Percentiles rank a stretch among this genome's conserved stretches.
Conservation (phyloP, 495 filamentous ascomycete genomes). For the Pyronema domesticum region DNA sequence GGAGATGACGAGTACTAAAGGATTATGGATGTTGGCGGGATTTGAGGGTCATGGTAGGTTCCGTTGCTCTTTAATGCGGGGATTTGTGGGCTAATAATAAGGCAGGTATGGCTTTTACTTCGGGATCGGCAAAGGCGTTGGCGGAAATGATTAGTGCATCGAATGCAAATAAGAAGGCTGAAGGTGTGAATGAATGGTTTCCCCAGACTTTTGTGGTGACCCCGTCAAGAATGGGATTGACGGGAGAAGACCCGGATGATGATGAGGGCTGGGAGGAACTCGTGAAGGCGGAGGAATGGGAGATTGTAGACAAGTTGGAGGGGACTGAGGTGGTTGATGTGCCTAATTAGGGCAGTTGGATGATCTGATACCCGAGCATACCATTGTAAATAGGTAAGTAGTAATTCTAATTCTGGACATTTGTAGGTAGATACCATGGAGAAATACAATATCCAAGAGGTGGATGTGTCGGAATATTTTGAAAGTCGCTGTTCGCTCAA, state of each 20-base stretch:
- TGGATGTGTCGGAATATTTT: no score
- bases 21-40: slow-evolving; percentile 42
- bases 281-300: slow-evolving; percentile 8
- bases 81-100: not conserved
- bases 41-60: slow-evolving; percentile 51
- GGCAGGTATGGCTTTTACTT: slow-evolving; percentile 50
- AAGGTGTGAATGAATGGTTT: slow-evolving; percentile 13
- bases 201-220: slow-evolving; percentile 16
- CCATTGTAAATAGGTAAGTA: no score
- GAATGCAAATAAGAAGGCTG: not conserved
- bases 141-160: slow-evolving; percentile 37
- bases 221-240: slow-evolving; percentile 9
- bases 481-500: no score
- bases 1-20: slow-evolving; percentile 19
- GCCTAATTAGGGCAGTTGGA: no score
- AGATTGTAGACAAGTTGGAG: not conserved
- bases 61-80: not conserved
- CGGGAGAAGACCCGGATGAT: not conserved
- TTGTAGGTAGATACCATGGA: no score
- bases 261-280: slow-evolving; percentile 14
- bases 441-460: no score
- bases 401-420: no score
- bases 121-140: slow-evolving; percentile 47
- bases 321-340: no score
- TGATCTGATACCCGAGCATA: no score